Conservation (phyloP, 345 rosid genomes). For the Cochlearia excelsa region DNA sequence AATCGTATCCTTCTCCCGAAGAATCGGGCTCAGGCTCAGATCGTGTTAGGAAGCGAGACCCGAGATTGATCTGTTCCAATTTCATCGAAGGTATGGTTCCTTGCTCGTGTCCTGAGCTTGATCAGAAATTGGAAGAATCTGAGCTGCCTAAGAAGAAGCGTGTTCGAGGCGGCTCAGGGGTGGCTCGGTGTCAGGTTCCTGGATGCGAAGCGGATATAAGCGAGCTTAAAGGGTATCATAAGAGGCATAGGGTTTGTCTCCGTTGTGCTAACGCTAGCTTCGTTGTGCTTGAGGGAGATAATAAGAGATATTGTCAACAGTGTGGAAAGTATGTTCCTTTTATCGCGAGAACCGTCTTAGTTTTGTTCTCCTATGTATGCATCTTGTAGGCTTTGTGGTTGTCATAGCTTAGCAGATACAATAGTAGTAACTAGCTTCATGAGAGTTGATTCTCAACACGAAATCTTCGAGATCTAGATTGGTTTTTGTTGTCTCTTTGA, state of each 20-base stretch:
- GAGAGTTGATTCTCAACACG: conserved; percentile 2
- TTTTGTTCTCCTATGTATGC: no score
- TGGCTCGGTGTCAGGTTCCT: conserved; percentile 68
- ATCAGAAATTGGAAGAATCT: conserved; percentile 55
- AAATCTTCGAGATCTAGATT: conserved; percentile 3
- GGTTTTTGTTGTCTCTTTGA: conserved; percentile 4
- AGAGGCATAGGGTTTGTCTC: conserved; percentile 81
- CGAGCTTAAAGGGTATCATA: conserved; percentile 92
- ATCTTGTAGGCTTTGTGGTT: conserved; percentile 16
- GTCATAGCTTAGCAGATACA: conserved; percentile 6
- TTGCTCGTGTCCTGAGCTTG: conserved; percentile 92
- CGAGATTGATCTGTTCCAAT: conserved; percentile 76
- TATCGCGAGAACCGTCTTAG: background rate
- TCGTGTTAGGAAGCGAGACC: conserved; percentile 89
- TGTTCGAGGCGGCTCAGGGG: conserved; percentile 35
- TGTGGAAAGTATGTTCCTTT: conserved; percentile 74
- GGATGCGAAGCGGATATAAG: conserved; percentile 79
- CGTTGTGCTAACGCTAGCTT: conserved; percentile 66
- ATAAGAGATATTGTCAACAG: conserved; percentile 96
- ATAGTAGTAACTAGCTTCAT: background rate
- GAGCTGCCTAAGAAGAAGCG: conserved; percentile 72
- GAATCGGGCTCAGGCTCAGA: conserved; percentile 22
- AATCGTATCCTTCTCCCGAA: conserved; percentile 5
- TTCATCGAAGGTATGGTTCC: conserved; percentile 79
- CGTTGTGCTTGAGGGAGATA: conserved; percentile 64